A percentile compares a stretch with the other conserved stretches of the same genome.
These are phyloP conservation scores for Breviolum minutum DNA, from an alignment of 73 alveolate genomes.

Conservation along the genomic window DNA sequence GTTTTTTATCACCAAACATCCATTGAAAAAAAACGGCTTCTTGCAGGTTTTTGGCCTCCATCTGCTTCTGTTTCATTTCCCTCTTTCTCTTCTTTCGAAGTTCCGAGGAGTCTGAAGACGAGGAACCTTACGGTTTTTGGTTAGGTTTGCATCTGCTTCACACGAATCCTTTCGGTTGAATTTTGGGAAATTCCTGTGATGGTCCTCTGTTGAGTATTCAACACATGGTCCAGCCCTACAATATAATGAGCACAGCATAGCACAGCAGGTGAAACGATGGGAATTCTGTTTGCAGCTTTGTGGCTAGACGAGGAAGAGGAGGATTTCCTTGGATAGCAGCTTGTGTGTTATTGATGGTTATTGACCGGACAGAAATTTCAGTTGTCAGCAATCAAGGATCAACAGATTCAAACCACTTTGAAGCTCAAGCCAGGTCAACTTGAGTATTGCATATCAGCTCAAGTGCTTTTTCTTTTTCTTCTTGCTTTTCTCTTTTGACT, in stretches of 20 bases:
- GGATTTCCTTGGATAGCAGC: background rate
- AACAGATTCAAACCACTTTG: background rate
- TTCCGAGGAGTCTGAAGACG: conserved; percentile 62
- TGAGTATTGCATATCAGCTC: background rate
- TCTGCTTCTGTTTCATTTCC: conserved; percentile 56
- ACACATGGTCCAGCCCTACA: too few species aligned
- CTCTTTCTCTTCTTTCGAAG: conserved; percentile 78
- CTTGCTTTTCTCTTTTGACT: conserved; percentile 9
- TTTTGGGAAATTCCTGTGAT: too few species aligned
- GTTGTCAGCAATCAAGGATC: background rate
- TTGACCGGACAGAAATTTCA: background rate
- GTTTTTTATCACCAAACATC: background rate
- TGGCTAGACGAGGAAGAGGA: conserved; percentile 26
- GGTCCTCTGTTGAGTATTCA: too few species aligned
- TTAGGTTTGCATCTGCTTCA: too few species aligned
- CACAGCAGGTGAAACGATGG: background rate
- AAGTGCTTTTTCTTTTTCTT: conserved; percentile 55
- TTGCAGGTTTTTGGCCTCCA: conserved; percentile 12
- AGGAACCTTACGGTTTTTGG: background rate
- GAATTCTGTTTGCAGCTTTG: background rate
- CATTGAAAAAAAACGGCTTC: background rate
- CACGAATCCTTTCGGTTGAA: too few species aligned
- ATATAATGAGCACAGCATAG: too few species aligned
- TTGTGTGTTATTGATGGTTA: too few species aligned
- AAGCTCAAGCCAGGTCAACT: background rate